Evolutionary conservation across 1,284 basidiomycete species (phyloP).

Genomic region (Microbotryum scabiosae): DNA sequence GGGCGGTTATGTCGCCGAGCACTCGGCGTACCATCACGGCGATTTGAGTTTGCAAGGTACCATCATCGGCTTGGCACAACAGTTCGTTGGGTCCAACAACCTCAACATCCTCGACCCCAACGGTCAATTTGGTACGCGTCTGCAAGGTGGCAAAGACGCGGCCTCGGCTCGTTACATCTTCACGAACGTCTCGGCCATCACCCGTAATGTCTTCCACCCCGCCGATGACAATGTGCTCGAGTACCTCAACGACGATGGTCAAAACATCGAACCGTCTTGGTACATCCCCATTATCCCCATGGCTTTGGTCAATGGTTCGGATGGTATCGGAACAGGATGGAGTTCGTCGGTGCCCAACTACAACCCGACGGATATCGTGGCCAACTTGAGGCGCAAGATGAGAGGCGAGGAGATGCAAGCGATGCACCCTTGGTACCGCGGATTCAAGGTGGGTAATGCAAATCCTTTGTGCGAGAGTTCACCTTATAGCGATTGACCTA

Average conservation of each 20-base stretch:
- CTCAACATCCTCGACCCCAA: conserved; percentile 80
- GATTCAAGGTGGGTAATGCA: conserved; percentile 51
- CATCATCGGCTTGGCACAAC: conserved; percentile 89
- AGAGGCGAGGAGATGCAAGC: conserved; percentile 68
- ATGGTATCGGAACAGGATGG: conserved; percentile 99
- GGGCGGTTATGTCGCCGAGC: conserved; percentile 86
- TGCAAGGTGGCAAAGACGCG: conserved; percentile 80
- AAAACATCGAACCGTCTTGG: conserved; percentile 85
- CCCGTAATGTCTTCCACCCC: conserved; percentile 71
- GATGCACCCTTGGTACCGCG: conserved; percentile 97
- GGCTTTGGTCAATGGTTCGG: conserved; percentile 86
- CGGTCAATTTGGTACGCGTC: conserved; percentile 93
- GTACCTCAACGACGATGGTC: conserved; percentile 80
- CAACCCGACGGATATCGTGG: conserved; percentile 85
- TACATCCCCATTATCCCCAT: conserved; percentile 87
- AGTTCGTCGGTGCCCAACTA: conserved; percentile 88
- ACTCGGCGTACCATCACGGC: conserved; percentile 95
- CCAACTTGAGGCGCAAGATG: conserved; percentile 81
- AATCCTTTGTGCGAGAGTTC: background rate
- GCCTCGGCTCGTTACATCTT: conserved; percentile 96
- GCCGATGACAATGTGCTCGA: conserved; percentile 78
- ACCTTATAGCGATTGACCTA: too few relatives aligned
- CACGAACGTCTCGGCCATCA: conserved; percentile 71
- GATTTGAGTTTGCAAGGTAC: conserved; percentile 78
- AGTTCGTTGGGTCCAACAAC: conserved; percentile 94